Base-by-base conservation (phyloP, 495 filamentous ascomycete species). In the Parathielavia appendiculata region DNA sequence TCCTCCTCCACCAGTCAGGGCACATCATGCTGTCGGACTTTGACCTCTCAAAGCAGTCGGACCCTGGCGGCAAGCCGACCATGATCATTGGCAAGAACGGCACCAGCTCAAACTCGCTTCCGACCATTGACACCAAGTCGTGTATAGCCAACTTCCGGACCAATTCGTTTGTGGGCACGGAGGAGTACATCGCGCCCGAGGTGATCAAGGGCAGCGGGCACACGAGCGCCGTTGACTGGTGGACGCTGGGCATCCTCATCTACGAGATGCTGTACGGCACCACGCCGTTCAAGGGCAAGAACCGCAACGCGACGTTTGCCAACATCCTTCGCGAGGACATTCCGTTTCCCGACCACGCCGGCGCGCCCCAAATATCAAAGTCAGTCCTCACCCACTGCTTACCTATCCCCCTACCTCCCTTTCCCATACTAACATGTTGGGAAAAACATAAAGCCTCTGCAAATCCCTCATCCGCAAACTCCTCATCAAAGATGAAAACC, bases 21-120 rank as follows among this genome's bases (percentile, higher is more conserved):
- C 93, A 98, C 69, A 98, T 98, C 68, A 98, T 98, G 93, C 82
- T 98, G 71, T 97, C 95, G 43, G 93, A 98, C 74, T 98, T 98
- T 69, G 93, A 98, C 71, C 81, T 98, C 17, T 96, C 91, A 3
- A 98, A 98, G 68, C 93, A 98, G 70, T 98, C 93, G 8, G 95
- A 93, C 52, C 87, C 93, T 22, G 93, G 92, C 63, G 93, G 93
- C 74, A 89, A 90, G 65, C 93, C 93, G 19, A 96, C 91, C 13
- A 96, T 98, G 92, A 96, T 98, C 61, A 83, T 96, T 41, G 89
- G 87, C 41, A 88, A 91, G 64, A 80, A 80, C 50, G 91, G 92
- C 47, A 85, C 87, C 3, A 92, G 88, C 44, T 81, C 86, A 8
- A 88, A 83, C 48, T 89, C 89, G 38, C 76, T 96, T 46, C 93